A percentile compares a stretch with the other conserved stretches of the same genome.
Evolutionary conservation across 352 stramenopile genomes (phyloP).

Genomic region (Globisporangium echinulatum): DNA sequence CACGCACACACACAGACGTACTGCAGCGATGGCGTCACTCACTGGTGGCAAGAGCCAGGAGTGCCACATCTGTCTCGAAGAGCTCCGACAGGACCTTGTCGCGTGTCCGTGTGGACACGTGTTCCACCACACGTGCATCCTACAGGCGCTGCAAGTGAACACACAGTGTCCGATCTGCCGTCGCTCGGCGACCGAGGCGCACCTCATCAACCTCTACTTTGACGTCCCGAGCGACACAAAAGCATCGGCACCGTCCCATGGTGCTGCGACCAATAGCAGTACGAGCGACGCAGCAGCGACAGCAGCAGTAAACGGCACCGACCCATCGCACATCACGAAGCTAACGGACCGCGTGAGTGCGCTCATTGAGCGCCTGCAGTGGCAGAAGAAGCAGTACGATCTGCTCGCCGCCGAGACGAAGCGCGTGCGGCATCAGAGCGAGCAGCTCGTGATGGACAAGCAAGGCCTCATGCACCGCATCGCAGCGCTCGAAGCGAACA

Average conservation of each 20-base stretch:
- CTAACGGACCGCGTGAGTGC: conserved; percentile 47
- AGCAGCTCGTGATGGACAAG: conserved; percentile 59
- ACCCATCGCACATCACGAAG: conserved; percentile 19
- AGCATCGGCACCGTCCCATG: neutral
- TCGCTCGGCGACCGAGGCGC: conserved; percentile 24
- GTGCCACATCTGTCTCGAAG: conserved; percentile 81
- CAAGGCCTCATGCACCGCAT: conserved; percentile 52
- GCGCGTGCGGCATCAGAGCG: conserved; percentile 50
- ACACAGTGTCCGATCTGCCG: conserved; percentile 71
- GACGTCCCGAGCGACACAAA: conserved; percentile 31
- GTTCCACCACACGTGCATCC: conserved; percentile 62
- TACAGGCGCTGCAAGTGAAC: conserved; percentile 69
- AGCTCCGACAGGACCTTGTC: conserved; percentile 52
- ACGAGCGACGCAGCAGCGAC: neutral
- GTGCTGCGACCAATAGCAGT: neutral
- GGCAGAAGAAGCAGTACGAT: conserved; percentile 76
- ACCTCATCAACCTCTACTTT: conserved; percentile 65
- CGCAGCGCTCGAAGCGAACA: conserved; percentile 31
- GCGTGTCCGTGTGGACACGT: conserved; percentile 67
- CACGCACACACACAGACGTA: too few relatives aligned
- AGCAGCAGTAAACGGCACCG: neutral
- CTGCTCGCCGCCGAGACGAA: conserved; percentile 47
- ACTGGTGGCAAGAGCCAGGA: conserved; percentile 39
- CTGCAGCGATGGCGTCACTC: neutral
- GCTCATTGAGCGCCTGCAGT: conserved; percentile 67